Base-by-base conservation (phyloP, 2,329 filamentous ascomycete species). In the Parascedosporium putredinis region DNA sequence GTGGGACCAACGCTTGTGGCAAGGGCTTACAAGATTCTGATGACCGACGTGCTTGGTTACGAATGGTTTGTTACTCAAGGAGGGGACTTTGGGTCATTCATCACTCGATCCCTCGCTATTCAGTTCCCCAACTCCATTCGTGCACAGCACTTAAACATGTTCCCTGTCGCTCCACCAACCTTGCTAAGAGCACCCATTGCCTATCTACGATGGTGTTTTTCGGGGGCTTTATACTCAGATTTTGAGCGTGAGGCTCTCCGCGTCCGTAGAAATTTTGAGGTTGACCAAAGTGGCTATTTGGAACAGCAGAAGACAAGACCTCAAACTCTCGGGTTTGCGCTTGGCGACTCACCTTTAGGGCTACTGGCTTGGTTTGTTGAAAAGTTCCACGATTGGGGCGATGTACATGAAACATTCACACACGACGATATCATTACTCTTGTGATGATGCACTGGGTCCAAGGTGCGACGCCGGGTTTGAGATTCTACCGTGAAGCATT, bases 301-400 rank as follows among this genome's bases (percentile, higher is more conserved):
- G 76, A 45, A 16, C 43, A 45, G 24, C 43, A 45, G n/a, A 29
- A 6, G 2, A 88, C 85, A 0, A 82, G 83, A 51, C 86, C 87
- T 0, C 79, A 87, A 47, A 91, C 86, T 0, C 60, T 90, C 0
- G 82, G 81, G 0, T 87, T 86, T 58, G 79, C 72, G 0, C 69
- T 90, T 3, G 72, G 77, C 0, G 85, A 89, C 60, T 82, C 76
- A 5, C 87, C 86, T 0, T 76, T 86, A 0, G 84, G 76, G 0
- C 66, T 88, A 3, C 69, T 91, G 1, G 78, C 84, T 0, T 93
- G 87, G 87, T 81, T 91, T 29, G 86, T 86, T 55, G 87, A 91
- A 65, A 91, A 91, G 61, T 66, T 91, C 33, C 78, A 83, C 55
- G 81, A 86, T 56, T 91, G 86, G 86, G 81, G 81, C 0, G 85